phyloP scores from a whole-genome alignment of 2,329 filamentous ascomycete species.

The Fusarium sp. region DNA sequence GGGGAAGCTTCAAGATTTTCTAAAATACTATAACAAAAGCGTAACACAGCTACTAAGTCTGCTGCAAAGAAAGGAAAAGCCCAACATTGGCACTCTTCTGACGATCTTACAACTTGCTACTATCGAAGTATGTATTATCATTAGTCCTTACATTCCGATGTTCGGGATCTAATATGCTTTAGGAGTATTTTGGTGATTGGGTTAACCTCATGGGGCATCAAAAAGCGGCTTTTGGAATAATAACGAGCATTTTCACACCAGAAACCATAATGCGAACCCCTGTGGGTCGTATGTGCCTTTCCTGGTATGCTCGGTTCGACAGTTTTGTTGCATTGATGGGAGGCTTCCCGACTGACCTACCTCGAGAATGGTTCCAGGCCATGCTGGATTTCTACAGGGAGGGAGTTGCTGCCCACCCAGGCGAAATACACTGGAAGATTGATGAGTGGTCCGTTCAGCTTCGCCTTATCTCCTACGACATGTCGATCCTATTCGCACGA shows the following conservation, averaged over 20 bases:
- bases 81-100: constrained; percentile 79
- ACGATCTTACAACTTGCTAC: constrained; percentile 93
- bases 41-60: constrained; percentile 80
- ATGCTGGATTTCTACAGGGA: constrained; percentile 72
- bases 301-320: constrained; percentile 94
- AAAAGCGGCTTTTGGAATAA: constrained; percentile 85
- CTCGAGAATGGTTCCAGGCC: constrained; percentile 81
- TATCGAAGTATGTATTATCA: constrained; percentile 76
- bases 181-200: constrained; percentile 98
- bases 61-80: constrained; percentile 76
- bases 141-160: constrained; percentile 18
- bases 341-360: constrained; percentile 78
- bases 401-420: constrained; percentile 69
- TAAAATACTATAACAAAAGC: constrained; percentile 91
- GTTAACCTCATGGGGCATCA: constrained; percentile 93
- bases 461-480: constrained; percentile 81
- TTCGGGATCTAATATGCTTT: constrained; percentile 27
- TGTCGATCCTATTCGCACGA: constrained; percentile 80
- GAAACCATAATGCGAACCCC: constrained; percentile 78
- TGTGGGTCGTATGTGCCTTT: constrained; percentile 77
- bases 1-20: constrained; percentile 82
- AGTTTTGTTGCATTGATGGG: constrained; percentile 86
- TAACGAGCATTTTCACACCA: constrained; percentile 82
- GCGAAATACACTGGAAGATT: constrained; percentile 73
- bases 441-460: constrained; percentile 74